phyloP scores from a whole-genome alignment of 306 rosid genomes.

The Abrus precatorius region DNA sequence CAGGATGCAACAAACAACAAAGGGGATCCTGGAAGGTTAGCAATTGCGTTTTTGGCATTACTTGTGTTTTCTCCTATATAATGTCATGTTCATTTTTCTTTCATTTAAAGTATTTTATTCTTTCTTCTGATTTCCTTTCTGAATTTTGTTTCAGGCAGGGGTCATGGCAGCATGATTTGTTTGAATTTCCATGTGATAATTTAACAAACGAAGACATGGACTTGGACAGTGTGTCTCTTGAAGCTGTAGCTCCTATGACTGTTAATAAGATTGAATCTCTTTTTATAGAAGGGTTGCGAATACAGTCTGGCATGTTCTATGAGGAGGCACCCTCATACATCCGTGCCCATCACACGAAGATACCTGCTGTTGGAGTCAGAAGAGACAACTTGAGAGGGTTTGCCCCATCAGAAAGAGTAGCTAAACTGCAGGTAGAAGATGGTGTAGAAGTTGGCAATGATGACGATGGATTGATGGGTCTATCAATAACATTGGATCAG shows the following conservation, averaged over 20 bases:
- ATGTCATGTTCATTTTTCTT: constrained; percentile 10
- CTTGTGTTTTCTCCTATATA: constrained; percentile 8
- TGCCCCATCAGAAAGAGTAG: constrained; percentile 46
- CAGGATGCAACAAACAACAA: constrained; percentile 40
- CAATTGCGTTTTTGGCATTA: constrained; percentile 23
- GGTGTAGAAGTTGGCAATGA: constrained; percentile 38
- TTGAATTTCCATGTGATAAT: constrained; percentile 46
- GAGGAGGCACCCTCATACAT: constrained; percentile 66
- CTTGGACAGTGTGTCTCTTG: constrained; percentile 52
- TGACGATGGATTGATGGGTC: constrained; percentile 57
- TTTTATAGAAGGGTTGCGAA: constrained; percentile 77
- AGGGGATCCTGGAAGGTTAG: constrained; percentile 61
- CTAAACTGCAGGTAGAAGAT: constrained; percentile 38
- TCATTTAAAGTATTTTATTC: neutral
- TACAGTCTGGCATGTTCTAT: constrained; percentile 64
- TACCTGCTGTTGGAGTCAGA: constrained; percentile 28
- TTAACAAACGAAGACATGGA: constrained; percentile 44
- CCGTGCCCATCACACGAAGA: constrained; percentile 40
- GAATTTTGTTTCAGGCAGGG: constrained; percentile 57
- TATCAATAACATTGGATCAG: constrained; percentile 67
- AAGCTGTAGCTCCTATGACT: constrained; percentile 61
- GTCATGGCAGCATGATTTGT: constrained; percentile 43
- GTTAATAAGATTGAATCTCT: constrained; percentile 66
- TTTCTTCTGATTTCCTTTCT: constrained; percentile 35
- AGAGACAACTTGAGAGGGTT: constrained; percentile 32